Conservation (phyloP, 192 early-diverging fungal species). For the Podila epicladia region DNA sequence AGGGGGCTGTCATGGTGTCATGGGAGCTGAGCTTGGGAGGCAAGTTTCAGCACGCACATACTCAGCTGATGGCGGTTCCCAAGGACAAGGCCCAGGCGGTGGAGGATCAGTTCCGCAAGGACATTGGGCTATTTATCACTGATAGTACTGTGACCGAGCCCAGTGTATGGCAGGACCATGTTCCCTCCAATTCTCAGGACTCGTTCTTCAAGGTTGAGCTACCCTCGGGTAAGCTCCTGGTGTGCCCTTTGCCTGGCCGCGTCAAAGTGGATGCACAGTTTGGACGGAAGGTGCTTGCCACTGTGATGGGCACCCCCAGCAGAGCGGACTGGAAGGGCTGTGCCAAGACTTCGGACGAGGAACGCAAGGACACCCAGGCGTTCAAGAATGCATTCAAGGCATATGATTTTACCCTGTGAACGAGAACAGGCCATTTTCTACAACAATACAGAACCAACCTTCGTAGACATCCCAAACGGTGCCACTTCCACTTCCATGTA, state of each 20-base stretch:
- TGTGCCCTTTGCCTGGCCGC: conserved; percentile 55
- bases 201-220: conserved; percentile 68
- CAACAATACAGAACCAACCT: not conserved
- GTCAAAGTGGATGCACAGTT: conserved; percentile 78
- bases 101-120: conserved; percentile 25
- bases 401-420: conserved; percentile 57
- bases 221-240: conserved; percentile 54
- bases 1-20: conserved; percentile 72
- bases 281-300: conserved; percentile 76
- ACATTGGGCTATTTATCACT: conserved; percentile 14
- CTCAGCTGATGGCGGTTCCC: conserved; percentile 76
- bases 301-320: conserved; percentile 70
- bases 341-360: conserved; percentile 69
- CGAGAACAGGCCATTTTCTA: not conserved
- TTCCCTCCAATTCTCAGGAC: conserved; percentile 5
- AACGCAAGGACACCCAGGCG: conserved; percentile 52
- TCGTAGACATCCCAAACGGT: too few relatives aligned
- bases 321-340: conserved; percentile 88
- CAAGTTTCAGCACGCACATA: conserved; percentile 70
- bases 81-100: conserved; percentile 36
- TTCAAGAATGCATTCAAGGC: conserved; percentile 56
- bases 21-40: conserved; percentile 78
- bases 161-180: conserved; percentile 14
- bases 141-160: conserved; percentile 1
- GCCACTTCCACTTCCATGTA: too few relatives aligned